Evolutionary conservation across 1,284 basidiomycete species (phyloP).

Genomic region (Naganishia cerealis): DNA sequence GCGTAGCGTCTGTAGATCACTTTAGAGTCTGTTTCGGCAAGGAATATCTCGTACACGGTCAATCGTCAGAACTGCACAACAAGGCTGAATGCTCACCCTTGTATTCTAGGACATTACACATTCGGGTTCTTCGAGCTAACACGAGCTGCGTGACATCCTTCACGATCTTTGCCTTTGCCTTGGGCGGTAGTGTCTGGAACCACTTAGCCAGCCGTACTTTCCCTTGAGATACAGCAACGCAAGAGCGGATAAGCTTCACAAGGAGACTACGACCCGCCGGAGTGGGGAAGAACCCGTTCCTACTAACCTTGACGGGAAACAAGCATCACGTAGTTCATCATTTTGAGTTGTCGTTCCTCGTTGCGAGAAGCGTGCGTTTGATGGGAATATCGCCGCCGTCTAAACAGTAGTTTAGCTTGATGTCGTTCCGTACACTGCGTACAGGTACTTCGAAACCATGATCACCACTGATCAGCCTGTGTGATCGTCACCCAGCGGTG

Average conservation of each 20-base stretch:
- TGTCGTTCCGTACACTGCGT: no score
- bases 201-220: constrained; percentile 98
- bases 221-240: constrained; percentile 58
- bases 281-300: constrained; percentile 27
- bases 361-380: no score
- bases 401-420: no score
- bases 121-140: constrained; percentile 87
- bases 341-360: constrained; percentile 44
- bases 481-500: no score
- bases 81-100: constrained; percentile 68
- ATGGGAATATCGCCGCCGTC: no score
- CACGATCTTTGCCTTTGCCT: constrained; percentile 94
- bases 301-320: constrained; percentile 84
- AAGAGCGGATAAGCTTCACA: background rate
- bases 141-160: constrained; percentile 99
- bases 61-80: background rate
- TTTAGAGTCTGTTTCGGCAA: constrained; percentile 68
- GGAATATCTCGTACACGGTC: no score
- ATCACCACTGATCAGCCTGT: no score
- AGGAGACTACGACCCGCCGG: constrained; percentile 15
- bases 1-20: constrained; percentile 98
- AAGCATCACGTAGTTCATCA: constrained; percentile 86
- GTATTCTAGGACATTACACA: constrained; percentile 99
- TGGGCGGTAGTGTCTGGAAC: constrained; percentile 93
- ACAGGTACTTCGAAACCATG: no score